phyloP scores from a whole-genome alignment of 495 filamentous ascomycete species.

The Bombardia bombarda region DNA sequence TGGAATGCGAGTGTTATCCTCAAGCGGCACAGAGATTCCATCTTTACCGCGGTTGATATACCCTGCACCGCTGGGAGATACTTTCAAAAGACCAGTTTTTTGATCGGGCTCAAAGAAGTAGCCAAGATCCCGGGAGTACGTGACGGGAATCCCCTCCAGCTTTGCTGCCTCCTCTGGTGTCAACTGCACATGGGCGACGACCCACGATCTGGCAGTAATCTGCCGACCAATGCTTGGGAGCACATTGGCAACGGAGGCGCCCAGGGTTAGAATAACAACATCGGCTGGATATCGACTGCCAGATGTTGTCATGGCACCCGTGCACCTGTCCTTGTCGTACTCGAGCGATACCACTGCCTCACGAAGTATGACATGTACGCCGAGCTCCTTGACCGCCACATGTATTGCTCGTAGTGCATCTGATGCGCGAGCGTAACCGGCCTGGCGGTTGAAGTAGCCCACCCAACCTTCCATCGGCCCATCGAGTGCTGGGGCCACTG shows the following conservation, averaged over 20 bases:
- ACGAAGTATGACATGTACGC: conserved; percentile 25
- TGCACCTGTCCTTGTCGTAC: conserved; percentile 12
- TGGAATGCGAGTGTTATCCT: conserved; percentile 35
- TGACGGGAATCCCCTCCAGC: conserved; percentile 47
- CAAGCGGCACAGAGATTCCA: conserved; percentile 21
- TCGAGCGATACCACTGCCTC: conserved; percentile 13
- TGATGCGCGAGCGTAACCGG: conserved; percentile 44
- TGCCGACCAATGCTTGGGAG: conserved; percentile 23
- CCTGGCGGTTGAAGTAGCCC: conserved; percentile 48
- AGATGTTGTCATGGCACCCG: conserved; percentile 5
- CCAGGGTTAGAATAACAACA: conserved; percentile 12
- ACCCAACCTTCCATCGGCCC: conserved; percentile 44
- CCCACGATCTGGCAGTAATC: conserved; percentile 42
- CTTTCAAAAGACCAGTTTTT: conserved; percentile 44
- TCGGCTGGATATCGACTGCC: conserved; percentile 9
- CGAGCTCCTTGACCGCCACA: conserved; percentile 15
- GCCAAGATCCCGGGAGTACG: conserved; percentile 46
- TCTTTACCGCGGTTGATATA: conserved; percentile 36
- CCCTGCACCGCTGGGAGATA: conserved; percentile 46
- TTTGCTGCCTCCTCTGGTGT: conserved; percentile 40
- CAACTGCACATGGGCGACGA: conserved; percentile 47
- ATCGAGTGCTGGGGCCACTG: conserved; percentile 34
- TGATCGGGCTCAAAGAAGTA: conserved; percentile 55
- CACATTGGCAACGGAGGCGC: conserved; percentile 16
- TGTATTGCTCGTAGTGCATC: conserved; percentile 30